Evolutionary conservation across 129 eudicot species (phyloP).

Genomic region (Flaveria linearis): DNA sequence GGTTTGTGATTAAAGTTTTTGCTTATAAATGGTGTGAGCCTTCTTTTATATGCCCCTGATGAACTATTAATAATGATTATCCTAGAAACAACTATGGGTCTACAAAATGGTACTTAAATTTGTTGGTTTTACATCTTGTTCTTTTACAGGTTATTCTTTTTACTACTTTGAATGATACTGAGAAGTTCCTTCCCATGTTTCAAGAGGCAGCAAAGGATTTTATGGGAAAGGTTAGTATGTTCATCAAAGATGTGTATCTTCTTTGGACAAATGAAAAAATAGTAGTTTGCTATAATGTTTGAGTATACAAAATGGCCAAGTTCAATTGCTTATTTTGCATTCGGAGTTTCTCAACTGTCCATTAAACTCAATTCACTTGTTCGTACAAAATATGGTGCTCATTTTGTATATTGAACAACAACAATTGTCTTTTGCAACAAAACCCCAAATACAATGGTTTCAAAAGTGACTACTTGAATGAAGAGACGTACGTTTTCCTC

Average conservation of each 20-base stretch:
- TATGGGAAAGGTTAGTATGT: conserved; percentile 65
- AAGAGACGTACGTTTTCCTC: conserved; percentile 3
- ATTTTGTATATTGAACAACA: conserved; percentile 1
- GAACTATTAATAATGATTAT: conserved; percentile 11
- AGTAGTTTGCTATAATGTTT: background rate
- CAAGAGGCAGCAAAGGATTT: conserved; percentile 73
- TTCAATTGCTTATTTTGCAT: conserved; percentile 6
- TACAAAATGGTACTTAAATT: background rate
- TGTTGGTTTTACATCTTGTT: conserved; percentile 16
- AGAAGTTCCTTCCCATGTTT: conserved; percentile 54
- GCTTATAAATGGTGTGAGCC: conserved; percentile 3
- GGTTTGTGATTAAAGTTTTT: background rate
- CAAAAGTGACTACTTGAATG: background rate
- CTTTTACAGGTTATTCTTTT: conserved; percentile 65
- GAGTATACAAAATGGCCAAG: conserved; percentile 1
- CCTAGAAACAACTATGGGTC: background rate
- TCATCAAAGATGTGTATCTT: background rate
- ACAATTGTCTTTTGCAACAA: background rate
- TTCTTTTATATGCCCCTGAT: conserved; percentile 15
- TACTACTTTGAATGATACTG: conserved; percentile 57
- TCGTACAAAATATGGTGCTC: background rate
- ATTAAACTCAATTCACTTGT: background rate
- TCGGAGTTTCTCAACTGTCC: background rate
- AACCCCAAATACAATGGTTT: conserved; percentile 7
- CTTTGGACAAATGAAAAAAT: background rate